Evolutionary conservation across 2,329 filamentous ascomycete genomes (phyloP).

Genomic region (Ophiobolus disseminans): DNA sequence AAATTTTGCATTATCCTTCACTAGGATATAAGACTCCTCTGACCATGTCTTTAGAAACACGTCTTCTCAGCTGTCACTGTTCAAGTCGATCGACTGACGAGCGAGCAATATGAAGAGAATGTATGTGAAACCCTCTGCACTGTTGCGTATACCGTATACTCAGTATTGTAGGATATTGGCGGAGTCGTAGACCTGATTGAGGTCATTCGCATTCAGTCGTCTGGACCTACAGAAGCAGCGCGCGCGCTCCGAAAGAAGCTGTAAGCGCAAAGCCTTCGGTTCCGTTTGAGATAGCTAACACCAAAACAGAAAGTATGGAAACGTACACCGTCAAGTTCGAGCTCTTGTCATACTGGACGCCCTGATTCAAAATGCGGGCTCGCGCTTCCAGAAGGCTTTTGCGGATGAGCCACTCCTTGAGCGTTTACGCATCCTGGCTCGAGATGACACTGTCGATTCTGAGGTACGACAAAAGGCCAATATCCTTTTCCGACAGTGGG

Average conservation of each 20-base stretch:
- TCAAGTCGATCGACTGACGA: constrained; percentile 86
- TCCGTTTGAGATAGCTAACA: constrained; percentile 20
- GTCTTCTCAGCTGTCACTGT: constrained; percentile 95
- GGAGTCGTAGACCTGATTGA: constrained; percentile 95
- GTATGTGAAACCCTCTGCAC: constrained; percentile 17
- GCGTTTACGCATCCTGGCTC: constrained; percentile 84
- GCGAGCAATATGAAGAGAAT: constrained; percentile 88
- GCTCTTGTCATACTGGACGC: constrained; percentile 89
- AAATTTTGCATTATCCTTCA: too few species aligned
- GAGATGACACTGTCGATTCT: constrained; percentile 81
- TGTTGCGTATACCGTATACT: not conserved
- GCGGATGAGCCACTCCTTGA: constrained; percentile 91
- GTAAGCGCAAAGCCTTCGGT: constrained; percentile 51
- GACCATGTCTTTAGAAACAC: constrained; percentile 56
- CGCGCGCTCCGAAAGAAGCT: constrained; percentile 95
- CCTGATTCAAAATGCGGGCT: constrained; percentile 91
- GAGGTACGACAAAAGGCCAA: constrained; percentile 90
- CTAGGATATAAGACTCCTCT: too few species aligned
- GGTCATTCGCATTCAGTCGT: constrained; percentile 85
- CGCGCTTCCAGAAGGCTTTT: constrained; percentile 84
- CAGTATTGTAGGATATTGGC: constrained; percentile 64
- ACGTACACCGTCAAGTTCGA: constrained; percentile 87
- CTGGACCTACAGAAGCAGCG: constrained; percentile 86
- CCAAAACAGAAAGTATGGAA: constrained; percentile 82
- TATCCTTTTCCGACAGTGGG: constrained; percentile 86